Evolutionary conservation across 192 early-diverging fungal species (phyloP), one percentile per base, ranked within the genome.

Genomic region (Entomortierella parvispora): DNA sequence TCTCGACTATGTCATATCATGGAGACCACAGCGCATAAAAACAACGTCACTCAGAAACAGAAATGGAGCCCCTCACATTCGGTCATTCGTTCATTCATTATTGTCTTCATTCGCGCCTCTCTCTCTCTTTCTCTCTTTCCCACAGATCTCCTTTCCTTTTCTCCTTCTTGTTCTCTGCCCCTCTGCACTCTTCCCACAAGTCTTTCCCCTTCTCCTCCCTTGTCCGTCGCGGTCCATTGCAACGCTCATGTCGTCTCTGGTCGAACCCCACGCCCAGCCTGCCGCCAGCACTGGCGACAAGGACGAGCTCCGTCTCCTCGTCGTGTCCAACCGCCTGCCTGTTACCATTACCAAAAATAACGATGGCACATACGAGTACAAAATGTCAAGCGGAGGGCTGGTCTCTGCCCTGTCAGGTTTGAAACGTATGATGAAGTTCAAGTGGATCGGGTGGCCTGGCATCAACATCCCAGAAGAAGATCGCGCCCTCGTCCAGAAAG

Each of bases 371-470:
- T 83, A 86, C 56, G 51, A 81, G 47, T 95, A 91, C 82, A 87
- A 88, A 65, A 93, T 96, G 87, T 94, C 92, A 44, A 94, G 95
- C 0, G 98, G 98, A 44, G 98, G 98, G 0, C 88, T 99, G 10
- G 97, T 99, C 26, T 92, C 94, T 17, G 98, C 95, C 20, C 82
- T 99, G 28, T 93, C 91, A 18, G 98, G 98, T 2, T 81, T 99
- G 45, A 95, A 96, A 80, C 93, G 93, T 62, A 89, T 95, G 77
- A 98, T 96, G 95, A 84, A 87, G 53, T 99, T 99, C 81, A 96
- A 92, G 0, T 99, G 98, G 98, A 96, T 98, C 69, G 98, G 98
- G 11, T 99, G 98, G 98, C 96, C 97, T 18, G 93, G 97, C 56
- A 68, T 96, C 61, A 91, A 96, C 60, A 86, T 97, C 48, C 89